Percentiles rank a stretch among this genome's conserved stretches.
phyloP scores from a whole-genome alignment of 2,329 filamentous ascomycete species.

The Piedraia hortae region DNA sequence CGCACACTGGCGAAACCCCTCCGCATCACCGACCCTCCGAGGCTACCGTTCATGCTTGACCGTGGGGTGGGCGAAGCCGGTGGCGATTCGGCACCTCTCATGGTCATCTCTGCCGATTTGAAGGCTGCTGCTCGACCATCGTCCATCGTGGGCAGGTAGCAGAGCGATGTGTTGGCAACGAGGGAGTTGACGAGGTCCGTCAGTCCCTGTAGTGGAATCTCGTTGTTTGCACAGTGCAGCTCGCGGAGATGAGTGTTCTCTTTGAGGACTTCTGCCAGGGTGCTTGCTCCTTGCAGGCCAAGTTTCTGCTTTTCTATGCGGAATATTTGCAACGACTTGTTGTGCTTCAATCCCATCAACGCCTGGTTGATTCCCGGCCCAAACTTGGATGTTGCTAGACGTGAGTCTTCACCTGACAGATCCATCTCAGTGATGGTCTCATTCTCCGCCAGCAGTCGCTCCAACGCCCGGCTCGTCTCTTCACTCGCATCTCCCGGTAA shows the following conservation, averaged over 20 bases:
- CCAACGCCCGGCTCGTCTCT: constrained; percentile 36
- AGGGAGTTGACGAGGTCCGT: constrained; percentile 41
- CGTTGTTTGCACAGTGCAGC: constrained; percentile 44
- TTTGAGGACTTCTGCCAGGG: constrained; percentile 38
- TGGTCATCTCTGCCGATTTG: constrained; percentile 16
- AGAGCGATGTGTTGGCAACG: constrained; percentile 33
- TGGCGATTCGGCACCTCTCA: constrained; percentile 7
- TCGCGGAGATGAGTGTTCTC: constrained; percentile 34
- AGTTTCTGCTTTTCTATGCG: constrained; percentile 41
- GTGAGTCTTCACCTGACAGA: constrained; percentile 43
- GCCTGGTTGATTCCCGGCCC: constrained; percentile 41
- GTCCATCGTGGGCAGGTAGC: constrained; percentile 35
- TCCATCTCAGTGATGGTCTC: constrained; percentile 37
- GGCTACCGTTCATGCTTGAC: constrained; percentile 4
- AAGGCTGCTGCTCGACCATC: constrained; percentile 33
- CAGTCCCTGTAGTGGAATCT: constrained; percentile 41
- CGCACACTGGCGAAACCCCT: constrained; percentile 11
- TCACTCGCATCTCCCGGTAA: constrained; percentile 39
- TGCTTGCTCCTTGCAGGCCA: constrained; percentile 40
- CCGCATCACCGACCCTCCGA: constrained; percentile 7
- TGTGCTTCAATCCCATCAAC: constrained; percentile 34
- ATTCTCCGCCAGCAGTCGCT: constrained; percentile 38
- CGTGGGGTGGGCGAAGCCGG: constrained; percentile 5
- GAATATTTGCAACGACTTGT: constrained; percentile 31
- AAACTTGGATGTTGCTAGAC: constrained; percentile 41